phyloP scores from a whole-genome alignment of 441 rosid genomes.

The Erysimum pusillum region DNA sequence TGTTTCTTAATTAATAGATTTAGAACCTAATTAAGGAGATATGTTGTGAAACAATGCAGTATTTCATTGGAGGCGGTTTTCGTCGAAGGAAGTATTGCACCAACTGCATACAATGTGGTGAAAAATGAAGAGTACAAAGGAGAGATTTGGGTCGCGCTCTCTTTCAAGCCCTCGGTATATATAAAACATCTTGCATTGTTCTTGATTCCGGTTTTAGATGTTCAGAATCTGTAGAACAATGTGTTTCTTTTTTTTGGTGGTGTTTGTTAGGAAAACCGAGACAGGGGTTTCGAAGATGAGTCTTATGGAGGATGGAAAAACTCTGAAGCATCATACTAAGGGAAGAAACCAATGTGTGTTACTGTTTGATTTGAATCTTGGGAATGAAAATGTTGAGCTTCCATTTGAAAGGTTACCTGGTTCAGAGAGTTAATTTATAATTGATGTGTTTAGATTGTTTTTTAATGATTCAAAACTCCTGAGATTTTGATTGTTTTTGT shows the following conservation, averaged over 20 bases:
- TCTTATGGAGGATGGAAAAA: constrained; percentile 64
- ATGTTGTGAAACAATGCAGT: constrained; percentile 44
- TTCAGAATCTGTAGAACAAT: constrained; percentile 14
- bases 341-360: constrained; percentile 20
- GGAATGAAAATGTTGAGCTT: constrained; percentile 22
- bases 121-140: constrained; percentile 64
- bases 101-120: constrained; percentile 61
- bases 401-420: too few relatives aligned
- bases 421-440: constrained; percentile 12
- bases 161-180: constrained; percentile 69
- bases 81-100: constrained; percentile 56
- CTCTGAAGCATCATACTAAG: constrained; percentile 50
- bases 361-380: constrained; percentile 21
- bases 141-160: constrained; percentile 64
- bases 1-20: not conserved
- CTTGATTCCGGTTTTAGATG: constrained; percentile 10
- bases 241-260: not conserved
- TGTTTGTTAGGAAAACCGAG: constrained; percentile 44
- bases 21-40: not conserved
- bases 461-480: too few relatives aligned
- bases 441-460: constrained; percentile 21
- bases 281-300: constrained; percentile 44
- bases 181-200: constrained; percentile 13
- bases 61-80: constrained; percentile 63
- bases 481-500: too few relatives aligned